These are phyloP conservation scores for Camellia lanceoleosa DNA, from an alignment of 148 eudicot genomes.

Conservation along the genomic window DNA sequence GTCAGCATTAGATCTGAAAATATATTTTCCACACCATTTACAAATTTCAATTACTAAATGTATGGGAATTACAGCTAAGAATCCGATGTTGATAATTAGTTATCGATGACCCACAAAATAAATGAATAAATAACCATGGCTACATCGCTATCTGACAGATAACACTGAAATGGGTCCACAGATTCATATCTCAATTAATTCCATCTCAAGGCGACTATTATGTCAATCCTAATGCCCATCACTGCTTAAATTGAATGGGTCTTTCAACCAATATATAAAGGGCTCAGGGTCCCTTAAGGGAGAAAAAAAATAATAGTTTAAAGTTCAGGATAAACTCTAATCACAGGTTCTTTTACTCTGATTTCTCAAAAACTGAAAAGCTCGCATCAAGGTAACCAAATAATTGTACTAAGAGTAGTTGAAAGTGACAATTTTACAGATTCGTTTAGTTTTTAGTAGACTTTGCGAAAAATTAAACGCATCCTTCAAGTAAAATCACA, in stretches of 20 bases:
- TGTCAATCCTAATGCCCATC: not conserved
- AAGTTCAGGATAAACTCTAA: not conserved
- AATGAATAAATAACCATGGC: not conserved
- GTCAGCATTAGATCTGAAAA: not conserved
- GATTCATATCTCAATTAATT: not conserved
- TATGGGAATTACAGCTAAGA: not conserved
- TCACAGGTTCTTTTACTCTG: not conserved
- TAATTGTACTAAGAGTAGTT: not conserved
- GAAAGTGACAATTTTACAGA: not conserved
- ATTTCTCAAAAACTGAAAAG: not conserved
- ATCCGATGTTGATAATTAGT: not conserved
- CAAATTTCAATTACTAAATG: not conserved
- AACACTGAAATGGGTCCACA: conserved; percentile 4
- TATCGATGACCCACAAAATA: not conserved
- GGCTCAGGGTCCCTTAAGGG: too few species aligned
- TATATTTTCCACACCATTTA: not conserved
- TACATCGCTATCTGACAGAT: not conserved
- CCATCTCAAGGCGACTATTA: not conserved
- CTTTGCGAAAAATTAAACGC: not conserved
- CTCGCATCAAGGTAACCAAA: not conserved
- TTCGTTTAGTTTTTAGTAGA: not conserved
- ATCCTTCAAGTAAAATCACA: not conserved
- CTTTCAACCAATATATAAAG: not conserved
- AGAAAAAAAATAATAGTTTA: not conserved
- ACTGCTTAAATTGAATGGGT: not conserved